phyloP scores from a whole-genome alignment of 805 yeast species.

The Cyberlindnera euphorbiiphila region DNA sequence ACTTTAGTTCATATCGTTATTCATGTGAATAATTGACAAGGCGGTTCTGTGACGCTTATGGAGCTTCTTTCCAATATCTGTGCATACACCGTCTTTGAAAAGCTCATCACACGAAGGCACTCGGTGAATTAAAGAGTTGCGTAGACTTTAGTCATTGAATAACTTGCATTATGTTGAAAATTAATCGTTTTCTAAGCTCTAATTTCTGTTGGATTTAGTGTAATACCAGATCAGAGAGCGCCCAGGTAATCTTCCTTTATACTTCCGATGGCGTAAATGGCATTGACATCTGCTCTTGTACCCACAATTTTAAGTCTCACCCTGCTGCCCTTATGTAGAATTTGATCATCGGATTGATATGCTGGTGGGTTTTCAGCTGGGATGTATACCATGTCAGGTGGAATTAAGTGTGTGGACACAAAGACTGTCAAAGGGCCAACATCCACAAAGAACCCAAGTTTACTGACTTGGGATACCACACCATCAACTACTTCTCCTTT shows the following conservation, averaged over 20 bases:
- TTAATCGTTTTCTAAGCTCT: no score
- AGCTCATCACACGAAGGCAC: no score
- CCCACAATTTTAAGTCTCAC: slow-evolving; percentile 95
- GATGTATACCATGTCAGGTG: slow-evolving; percentile 88
- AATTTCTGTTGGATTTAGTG: no score
- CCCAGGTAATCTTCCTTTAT: slow-evolving; percentile 98
- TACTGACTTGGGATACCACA: slow-evolving; percentile 87
- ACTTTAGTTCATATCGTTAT: neutral
- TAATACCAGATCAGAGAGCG: slow-evolving; percentile 42
- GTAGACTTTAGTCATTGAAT: no score
- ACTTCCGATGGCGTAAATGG: slow-evolving; percentile 95
- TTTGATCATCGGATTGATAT: slow-evolving; percentile 90
- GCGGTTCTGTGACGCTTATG: neutral
- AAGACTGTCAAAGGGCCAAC: slow-evolving; percentile 96
- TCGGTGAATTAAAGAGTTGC: no score
- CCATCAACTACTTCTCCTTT: slow-evolving; percentile 99
- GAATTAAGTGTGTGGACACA: slow-evolving; percentile 91
- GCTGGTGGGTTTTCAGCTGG: slow-evolving; percentile 99
- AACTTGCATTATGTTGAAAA: no score
- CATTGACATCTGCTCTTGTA: slow-evolving; percentile 95
- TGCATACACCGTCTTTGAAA: no score
- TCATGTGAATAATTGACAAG: neutral
- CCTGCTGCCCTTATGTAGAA: slow-evolving; percentile 89
- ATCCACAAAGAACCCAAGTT: slow-evolving; percentile 95
- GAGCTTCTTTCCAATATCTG: no score